phyloP scores from a whole-genome alignment of 306 rosid species.

The Glycine tomentella region DNA sequence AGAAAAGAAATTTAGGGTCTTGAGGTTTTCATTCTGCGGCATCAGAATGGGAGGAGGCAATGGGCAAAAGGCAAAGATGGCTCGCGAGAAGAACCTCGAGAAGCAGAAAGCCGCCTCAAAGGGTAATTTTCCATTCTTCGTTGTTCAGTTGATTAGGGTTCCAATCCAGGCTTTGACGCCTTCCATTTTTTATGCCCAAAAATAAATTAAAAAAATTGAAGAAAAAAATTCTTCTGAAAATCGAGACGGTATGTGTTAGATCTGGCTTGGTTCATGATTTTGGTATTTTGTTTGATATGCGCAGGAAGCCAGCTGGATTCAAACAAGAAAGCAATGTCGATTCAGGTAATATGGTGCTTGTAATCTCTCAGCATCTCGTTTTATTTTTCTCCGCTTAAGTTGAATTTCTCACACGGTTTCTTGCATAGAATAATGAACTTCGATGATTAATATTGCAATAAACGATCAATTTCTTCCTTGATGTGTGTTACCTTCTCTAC shows the following conservation, averaged over 20 bases:
- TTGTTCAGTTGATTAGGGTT: too few species aligned
- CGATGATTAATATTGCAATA: too few species aligned
- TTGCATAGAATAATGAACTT: background rate
- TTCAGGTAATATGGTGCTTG: constrained; percentile 58
- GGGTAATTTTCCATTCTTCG: constrained; percentile 48
- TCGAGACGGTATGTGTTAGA: constrained; percentile 2
- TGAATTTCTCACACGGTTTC: background rate
- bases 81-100: constrained; percentile 77
- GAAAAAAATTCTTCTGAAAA: too few species aligned
- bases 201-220: too few species aligned
- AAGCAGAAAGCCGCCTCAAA: constrained; percentile 60
- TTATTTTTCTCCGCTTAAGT: background rate
- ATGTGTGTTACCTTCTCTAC: too few species aligned
- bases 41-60: constrained; percentile 81
- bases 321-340: constrained; percentile 80
- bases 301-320: constrained; percentile 82
- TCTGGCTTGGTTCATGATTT: constrained; percentile 31
- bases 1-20: constrained; percentile 57
- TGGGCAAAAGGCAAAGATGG: constrained; percentile 81
- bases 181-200: too few species aligned
- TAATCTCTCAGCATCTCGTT: background rate
- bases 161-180: too few species aligned
- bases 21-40: constrained; percentile 47
- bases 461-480: too few species aligned
- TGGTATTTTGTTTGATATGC: background rate